These are phyloP conservation scores for Bifiguratus adelaidae DNA, from an alignment of 192 early-diverging fungal genomes.

Conservation along the genomic window DNA sequence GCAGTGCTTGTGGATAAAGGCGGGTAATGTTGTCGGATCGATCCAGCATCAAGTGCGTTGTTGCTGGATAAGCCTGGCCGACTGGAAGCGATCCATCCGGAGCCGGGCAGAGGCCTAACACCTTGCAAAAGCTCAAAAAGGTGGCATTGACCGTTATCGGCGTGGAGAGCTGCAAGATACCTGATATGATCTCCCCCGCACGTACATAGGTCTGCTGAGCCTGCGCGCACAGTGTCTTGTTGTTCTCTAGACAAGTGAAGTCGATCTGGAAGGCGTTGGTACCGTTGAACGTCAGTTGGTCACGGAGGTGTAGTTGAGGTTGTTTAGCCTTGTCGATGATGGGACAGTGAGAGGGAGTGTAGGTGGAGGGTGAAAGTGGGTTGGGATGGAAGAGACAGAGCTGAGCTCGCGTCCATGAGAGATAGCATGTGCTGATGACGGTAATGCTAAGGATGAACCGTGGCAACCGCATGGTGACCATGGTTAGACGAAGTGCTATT, in stretches of 20 bases:
- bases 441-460: no score
- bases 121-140: conserved; percentile 18
- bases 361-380: no score
- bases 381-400: not conserved
- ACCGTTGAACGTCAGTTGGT: not conserved
- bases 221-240: conserved; percentile 7
- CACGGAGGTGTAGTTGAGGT: not conserved
- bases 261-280: conserved; percentile 1
- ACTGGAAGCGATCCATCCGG: no score
- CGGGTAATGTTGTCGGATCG: conserved; percentile 18
- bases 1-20: conserved; percentile 25
- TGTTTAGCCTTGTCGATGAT: no score
- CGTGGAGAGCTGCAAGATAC: conserved; percentile 6
- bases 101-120: conserved; percentile 1
- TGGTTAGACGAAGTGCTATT: no score
- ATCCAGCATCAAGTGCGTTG: no score
- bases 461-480: no score
- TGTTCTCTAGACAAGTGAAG: conserved; percentile 3
- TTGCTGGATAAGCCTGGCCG: no score
- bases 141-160: conserved; percentile 22
- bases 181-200: conserved; percentile 17
- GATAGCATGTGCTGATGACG: no score
- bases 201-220: conserved; percentile 10
- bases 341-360: no score
- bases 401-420: no score